These are phyloP conservation scores for Solanum hybrid DNA, from an alignment of 305 asterid genomes.

Conservation along the genomic window DNA sequence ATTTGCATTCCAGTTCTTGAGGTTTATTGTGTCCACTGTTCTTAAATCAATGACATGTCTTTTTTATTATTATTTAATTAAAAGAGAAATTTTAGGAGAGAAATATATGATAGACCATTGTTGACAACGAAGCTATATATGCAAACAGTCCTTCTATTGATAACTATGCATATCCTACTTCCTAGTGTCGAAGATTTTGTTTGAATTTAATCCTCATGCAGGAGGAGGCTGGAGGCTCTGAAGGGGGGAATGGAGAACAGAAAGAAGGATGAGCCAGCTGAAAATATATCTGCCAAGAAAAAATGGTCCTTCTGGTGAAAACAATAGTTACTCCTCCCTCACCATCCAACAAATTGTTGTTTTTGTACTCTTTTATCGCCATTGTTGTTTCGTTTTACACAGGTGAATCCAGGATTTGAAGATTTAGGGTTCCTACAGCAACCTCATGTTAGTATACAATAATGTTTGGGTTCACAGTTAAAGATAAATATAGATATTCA, in stretches of 20 bases:
- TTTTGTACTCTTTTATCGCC: background rate
- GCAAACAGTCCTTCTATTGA: background rate
- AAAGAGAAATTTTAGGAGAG: background rate
- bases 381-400: background rate
- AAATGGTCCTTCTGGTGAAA: constrained; percentile 77
- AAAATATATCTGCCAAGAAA: constrained; percentile 30
- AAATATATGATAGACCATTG: background rate
- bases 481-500: background rate
- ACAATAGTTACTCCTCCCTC: background rate
- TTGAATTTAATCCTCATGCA: constrained; percentile 14
- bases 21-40: background rate
- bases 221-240: constrained; percentile 67
- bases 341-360: background rate
- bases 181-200: background rate
- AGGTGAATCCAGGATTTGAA: background rate
- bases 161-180: background rate
- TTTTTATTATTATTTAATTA: background rate
- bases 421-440: background rate
- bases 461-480: background rate
- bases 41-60: background rate
- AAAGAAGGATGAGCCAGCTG: constrained; percentile 34
- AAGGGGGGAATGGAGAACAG: constrained; percentile 67
- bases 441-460: background rate
- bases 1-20: background rate
- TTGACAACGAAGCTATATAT: background rate